Evolutionary conservation across 2,329 filamentous ascomycete species (phyloP).

Genomic region (Fusarium staphyleae): DNA sequence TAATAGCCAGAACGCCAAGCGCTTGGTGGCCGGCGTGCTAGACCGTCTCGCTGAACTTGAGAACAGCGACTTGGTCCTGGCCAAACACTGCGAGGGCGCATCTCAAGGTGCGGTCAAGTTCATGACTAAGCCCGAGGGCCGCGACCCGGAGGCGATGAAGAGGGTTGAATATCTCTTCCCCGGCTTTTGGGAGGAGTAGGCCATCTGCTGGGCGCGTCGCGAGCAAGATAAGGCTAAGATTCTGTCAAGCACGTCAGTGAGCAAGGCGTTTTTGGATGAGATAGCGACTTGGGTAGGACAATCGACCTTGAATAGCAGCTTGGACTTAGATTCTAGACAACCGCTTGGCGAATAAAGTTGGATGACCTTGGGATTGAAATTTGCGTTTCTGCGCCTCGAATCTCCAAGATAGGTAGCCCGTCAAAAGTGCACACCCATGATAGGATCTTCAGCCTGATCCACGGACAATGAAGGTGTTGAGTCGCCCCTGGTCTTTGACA

Average conservation of each 20-base stretch:
- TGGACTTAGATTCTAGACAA: slow-evolving; percentile 27
- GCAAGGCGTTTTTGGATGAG: slow-evolving; percentile 18
- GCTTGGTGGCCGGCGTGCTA: slow-evolving; percentile 84
- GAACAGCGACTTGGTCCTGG: slow-evolving; percentile 76
- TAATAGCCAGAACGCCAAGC: slow-evolving; percentile 86
- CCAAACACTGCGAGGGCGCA: slow-evolving; percentile 80
- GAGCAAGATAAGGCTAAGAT: slow-evolving; percentile 4
- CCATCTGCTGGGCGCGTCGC: slow-evolving; percentile 4
- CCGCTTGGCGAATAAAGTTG: slow-evolving; percentile 10
- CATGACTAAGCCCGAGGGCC: slow-evolving; percentile 81
- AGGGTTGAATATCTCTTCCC: slow-evolving; percentile 89
- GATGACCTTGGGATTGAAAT: slow-evolving; percentile 7
- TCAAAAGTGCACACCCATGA: slow-evolving; percentile 5
- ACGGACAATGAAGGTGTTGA: slow-evolving; percentile 31
- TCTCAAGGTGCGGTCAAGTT: slow-evolving; percentile 79
- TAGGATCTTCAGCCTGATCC: slow-evolving; percentile 5
- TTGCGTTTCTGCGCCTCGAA: slow-evolving; percentile 5
- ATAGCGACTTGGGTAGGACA: not conserved
- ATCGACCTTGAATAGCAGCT: not conserved
- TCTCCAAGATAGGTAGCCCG: slow-evolving; percentile 10
- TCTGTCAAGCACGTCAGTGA: slow-evolving; percentile 7
- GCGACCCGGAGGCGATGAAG: slow-evolving; percentile 76
- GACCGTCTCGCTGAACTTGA: slow-evolving; percentile 83
- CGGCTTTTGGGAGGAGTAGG: slow-evolving; percentile 66
- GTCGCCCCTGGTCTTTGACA: slow-evolving; percentile 34